Evolutionary conservation across 148 eudicot species (phyloP), one percentile per base, ranked within the genome.

Genomic region (Cornus kousa): DNA sequence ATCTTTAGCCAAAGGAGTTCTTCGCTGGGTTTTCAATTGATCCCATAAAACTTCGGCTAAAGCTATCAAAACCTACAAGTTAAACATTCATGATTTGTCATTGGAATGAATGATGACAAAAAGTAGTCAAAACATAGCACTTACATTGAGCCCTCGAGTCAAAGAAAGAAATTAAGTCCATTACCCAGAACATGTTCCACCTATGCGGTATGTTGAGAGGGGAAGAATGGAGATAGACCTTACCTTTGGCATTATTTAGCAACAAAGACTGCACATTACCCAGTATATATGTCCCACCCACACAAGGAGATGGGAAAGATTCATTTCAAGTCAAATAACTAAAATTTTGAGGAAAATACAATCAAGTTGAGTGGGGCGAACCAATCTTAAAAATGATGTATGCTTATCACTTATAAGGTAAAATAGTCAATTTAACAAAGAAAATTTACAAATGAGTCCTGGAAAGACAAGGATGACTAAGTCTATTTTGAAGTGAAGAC

Each of bases 21-120:
- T 84, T 66, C 48, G 73, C 20, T 78, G 90, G 71, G 73, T 40
- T 87, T 90, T 95, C 74, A 86, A 37, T 85, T 90, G 97, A 72
- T 95, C 99, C 89, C 86, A 86, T 53, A 90, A 80, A 72, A 93
- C 82, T 87, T 95, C 97, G 73, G 97, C 95, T 83, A 91, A 82
- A 39, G 96, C 84, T 67, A 86, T 57, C 68, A 90, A 73, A 57
- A 90, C 91, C 99, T 95, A 72, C 75, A 78, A 81, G 80, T 73
- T 69, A 46, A 62, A 66, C 74, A 77, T 66, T 60, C 70, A 70
- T 31, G 46, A 74, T 33, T 60, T 46, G 35, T 23, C 14, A 16
- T 9, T 23, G 6, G 23, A 67, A 76, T 66, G 1, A 68, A 28
- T 28, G 28, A 28, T 6, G 50, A 31, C 13, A 53, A 13, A 53